Base-by-base conservation (phyloP, 2,329 filamentous ascomycete species). In the Fusarium anguioides region DNA sequence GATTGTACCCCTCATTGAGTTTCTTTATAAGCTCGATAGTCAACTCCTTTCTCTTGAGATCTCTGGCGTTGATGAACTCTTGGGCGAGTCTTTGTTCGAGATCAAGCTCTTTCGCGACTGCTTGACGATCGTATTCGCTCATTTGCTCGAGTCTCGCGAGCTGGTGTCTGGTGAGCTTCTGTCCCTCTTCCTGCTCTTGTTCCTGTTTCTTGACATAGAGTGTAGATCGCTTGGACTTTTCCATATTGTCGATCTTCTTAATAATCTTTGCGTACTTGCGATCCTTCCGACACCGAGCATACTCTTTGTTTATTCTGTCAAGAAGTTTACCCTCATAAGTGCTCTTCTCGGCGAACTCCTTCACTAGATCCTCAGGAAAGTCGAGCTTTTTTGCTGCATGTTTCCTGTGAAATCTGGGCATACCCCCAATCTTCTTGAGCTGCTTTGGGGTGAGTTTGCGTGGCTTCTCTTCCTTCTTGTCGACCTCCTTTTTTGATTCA, bases 41-140 rank as follows among this genome's bases (percentile, higher is more conserved):
- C 18, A 51, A 37, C 11, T 24, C 17, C 12, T 39, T 26, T 15
- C 21, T 9, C 6, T 64, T 39, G 36, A 44, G 10, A 15, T 33
- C n/a, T 8, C 31, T 26, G 20, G 36, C 12, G 9, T 64, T 42
- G 26, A 52, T 12, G 12, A 64, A 59, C 8, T 64, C 52, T 15
- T 36, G 15, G 8, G 36, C 24, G 23, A 64, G 27, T 5, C 20
- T 37, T 20, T 59, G 12, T 7, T 64, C 21, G 8, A 64, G 31
- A 5, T 37, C 21, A 5, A 64, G 23, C 24, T 14, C 35, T 8
- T 44, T 31, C 5, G 36, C 41, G 10, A 53, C 6, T 15, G 21
- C 9, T 20, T 44, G 35, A 14, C 52, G 51, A 5, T 41, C 31
- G 14, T 21, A 15, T 24, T 41, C 33, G 36, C 11, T 17, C 33